phyloP scores from a whole-genome alignment of 805 yeast genomes.

The Candida ficus region DNA sequence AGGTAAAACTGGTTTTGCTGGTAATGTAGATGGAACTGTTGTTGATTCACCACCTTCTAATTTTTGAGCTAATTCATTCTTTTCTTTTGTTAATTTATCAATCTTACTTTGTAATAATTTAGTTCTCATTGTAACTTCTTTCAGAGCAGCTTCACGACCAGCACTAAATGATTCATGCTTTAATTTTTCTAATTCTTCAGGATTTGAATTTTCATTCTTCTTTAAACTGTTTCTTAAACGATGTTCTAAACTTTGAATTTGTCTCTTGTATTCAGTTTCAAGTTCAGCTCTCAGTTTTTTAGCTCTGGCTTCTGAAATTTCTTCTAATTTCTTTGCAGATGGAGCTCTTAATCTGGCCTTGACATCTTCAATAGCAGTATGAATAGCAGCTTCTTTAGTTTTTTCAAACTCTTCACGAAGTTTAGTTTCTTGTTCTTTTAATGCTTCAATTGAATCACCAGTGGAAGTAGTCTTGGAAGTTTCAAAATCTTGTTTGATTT shows the following conservation, averaged over 20 bases:
- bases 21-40: constrained; percentile 5
- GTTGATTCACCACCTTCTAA: background rate
- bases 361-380: constrained; percentile 20
- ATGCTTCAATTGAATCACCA: background rate
- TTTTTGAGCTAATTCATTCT: constrained; percentile 31
- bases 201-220: background rate
- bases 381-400: constrained; percentile 20
- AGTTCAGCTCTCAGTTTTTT: constrained; percentile 25
- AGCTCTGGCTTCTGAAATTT: constrained; percentile 23
- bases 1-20: constrained; percentile 11
- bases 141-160: constrained; percentile 24
- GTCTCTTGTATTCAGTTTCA: constrained; percentile 26
- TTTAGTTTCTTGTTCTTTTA: constrained; percentile 21
- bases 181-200: constrained; percentile 20
- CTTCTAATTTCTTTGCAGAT: constrained; percentile 30
- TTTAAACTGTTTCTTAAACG: constrained; percentile 20
- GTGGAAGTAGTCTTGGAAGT: constrained; percentile 9
- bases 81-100: constrained; percentile 31
- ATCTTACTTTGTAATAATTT: constrained; percentile 39
- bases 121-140: constrained; percentile 33
- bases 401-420: constrained; percentile 24
- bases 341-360: constrained; percentile 34
- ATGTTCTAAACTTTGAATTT: constrained; percentile 24
- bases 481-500: constrained; percentile 6
- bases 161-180: constrained; percentile 17